Base-by-base conservation (phyloP, 179 eudicot genomes). In the Vitellaria paradoxa region DNA sequence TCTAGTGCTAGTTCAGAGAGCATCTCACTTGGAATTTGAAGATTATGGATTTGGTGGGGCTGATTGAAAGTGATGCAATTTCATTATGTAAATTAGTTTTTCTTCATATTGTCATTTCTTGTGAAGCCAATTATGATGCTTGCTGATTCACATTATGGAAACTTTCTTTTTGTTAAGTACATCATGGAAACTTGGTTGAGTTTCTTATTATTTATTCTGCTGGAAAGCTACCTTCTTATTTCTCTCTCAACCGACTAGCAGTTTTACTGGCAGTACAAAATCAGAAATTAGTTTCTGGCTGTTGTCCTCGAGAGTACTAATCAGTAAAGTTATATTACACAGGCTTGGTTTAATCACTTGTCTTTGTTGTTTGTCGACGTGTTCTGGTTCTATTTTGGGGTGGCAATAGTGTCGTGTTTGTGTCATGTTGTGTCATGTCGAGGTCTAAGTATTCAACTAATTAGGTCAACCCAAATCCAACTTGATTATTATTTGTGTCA, bases 191-290 rank as follows among this genome's bases (percentile, higher is more conserved):
- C 60, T 59, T n/a, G 23, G 6, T 59, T 23, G n/a, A 20, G 63
- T 8, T 59, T n/a, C 63, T 24, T 59, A 18, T 12, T 69, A 69
- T 50, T 49, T 1, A 21, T 49, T 49, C 59, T 49, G 59, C 40
- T 69, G 49, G 73, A 55, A 69, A 23, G 37, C 59, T 69, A 69
- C 59, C 73, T 69, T 13, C n/a, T 0, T 2, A 6, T 59, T 18
- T 69, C 12, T 69, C n/a, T 68, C 72, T 69, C 57, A 12, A 69
- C 18, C 5, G 9, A n/a, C 57, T 69, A 40, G 17, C 73, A 69
- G 20, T 42, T 47, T 59, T 59, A n/a, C 23, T 6, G 24, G 24
- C 11, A 20, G 63, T 59, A 59, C 20, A 20, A 20, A 30, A 21
- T 2, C 6, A 49, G 10, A 50, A 49, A 69, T 69, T 7, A 23